phyloP scores from a whole-genome alignment of 306 rosid species.

The Malus asiatica region DNA sequence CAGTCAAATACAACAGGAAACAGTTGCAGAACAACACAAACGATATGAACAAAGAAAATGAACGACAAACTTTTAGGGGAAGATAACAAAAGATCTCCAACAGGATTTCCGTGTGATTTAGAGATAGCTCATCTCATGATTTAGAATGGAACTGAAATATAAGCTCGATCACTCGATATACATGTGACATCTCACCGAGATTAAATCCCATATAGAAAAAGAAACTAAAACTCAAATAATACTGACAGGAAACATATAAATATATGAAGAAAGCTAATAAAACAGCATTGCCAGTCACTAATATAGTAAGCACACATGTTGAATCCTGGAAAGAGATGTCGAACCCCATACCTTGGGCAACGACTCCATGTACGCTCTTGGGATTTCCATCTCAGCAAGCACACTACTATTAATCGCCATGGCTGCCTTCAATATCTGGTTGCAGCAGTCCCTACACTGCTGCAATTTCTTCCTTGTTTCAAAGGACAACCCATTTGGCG shows the following conservation, averaged over 20 bases:
- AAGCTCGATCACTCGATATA: not conserved
- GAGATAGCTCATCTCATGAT: too few species aligned
- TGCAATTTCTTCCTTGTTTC: slow-evolving; percentile 79
- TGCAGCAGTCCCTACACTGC: slow-evolving; percentile 84
- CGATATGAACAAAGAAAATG: too few species aligned
- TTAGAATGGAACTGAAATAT: not conserved
- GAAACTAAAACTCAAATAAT: not conserved
- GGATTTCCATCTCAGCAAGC: slow-evolving; percentile 90
- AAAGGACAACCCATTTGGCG: slow-evolving; percentile 57
- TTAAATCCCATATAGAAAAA: not conserved
- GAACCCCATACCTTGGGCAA: slow-evolving; percentile 64
- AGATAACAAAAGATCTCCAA: not conserved
- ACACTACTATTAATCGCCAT: slow-evolving; percentile 83
- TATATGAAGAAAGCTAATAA: not conserved
- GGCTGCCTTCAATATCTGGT: slow-evolving; percentile 86
- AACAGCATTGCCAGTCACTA: not conserved
- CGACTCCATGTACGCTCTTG: slow-evolving; percentile 54
- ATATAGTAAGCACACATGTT: not conserved
- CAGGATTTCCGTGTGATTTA: not conserved
- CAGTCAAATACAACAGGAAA: too few species aligned
- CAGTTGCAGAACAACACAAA: too few species aligned
- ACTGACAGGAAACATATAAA: not conserved
- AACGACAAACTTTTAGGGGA: not conserved
- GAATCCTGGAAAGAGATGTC: not conserved
- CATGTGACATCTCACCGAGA: not conserved